A percentile compares a stretch with the other conserved stretches of the same genome.
These are phyloP conservation scores for Skeletonema menzelii DNA, from an alignment of 108 stramenopile genomes.

Conservation along the genomic window DNA sequence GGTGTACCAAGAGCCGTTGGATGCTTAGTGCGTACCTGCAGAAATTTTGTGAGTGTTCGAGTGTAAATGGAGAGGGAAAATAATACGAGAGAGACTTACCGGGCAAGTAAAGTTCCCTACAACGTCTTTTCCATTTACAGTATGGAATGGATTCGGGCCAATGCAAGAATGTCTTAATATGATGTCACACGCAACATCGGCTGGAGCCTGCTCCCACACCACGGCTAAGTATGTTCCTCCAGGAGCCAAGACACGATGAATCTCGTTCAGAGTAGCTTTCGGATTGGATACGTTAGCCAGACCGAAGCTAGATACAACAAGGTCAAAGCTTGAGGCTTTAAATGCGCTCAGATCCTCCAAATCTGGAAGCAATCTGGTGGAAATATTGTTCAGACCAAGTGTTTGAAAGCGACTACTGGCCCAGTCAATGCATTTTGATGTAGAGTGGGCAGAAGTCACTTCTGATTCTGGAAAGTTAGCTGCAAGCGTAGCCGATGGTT, in stretches of 20 bases:
- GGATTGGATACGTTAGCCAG: conserved; percentile 29
- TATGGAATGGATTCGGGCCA: conserved; percentile 21
- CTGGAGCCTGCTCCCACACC: conserved; percentile 45
- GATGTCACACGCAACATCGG: conserved; percentile 33
- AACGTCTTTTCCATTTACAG: conserved; percentile 14
- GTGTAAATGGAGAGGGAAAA: too few relatives aligned
- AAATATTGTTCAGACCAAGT: conserved; percentile 25
- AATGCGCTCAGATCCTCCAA: conserved; percentile 33
- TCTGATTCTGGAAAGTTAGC: conserved; percentile 23
- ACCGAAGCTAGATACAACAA: conserved; percentile 45
- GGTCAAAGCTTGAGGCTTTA: conserved; percentile 37
- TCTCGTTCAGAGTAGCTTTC: conserved; percentile 33
- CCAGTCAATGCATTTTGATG: conserved; percentile 22
- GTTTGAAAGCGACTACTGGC: conserved; percentile 24
- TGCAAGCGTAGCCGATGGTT: conserved; percentile 28
- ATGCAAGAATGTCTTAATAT: conserved; percentile 32
- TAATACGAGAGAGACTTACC: too few relatives aligned
- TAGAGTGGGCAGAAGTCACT: conserved; percentile 35
- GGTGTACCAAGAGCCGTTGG: conserved; percentile 26
- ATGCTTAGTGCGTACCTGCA: conserved; percentile 16
- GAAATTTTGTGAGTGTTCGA: too few relatives aligned
- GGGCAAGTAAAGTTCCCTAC: conserved; percentile 24
- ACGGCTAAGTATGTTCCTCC: conserved; percentile 38
- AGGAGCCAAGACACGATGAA: conserved; percentile 43
- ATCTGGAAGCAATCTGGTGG: conserved; percentile 18